Percentiles rank a stretch among this genome's conserved stretches.
phyloP scores from a whole-genome alignment of 371 early-diverging fungal genomes.

The Mucor circinelloides region DNA sequence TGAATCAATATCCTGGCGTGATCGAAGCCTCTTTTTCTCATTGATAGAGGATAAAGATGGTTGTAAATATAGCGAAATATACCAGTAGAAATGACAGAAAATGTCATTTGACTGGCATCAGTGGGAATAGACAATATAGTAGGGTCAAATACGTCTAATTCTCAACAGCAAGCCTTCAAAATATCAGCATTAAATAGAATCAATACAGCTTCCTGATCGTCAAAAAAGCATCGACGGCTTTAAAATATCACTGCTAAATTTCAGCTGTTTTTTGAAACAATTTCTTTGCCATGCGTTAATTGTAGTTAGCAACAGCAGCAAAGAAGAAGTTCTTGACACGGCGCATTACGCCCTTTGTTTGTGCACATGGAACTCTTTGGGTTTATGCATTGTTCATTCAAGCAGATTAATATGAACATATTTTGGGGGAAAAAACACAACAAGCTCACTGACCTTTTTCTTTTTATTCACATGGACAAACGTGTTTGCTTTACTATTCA shows the following conservation, averaged over 20 bases:
- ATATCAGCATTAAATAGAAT: not conserved
- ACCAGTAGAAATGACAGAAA: not conserved
- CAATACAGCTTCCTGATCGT: not conserved
- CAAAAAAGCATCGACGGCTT: not conserved
- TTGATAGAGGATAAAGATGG: not conserved
- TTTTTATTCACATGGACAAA: conserved; percentile 6
- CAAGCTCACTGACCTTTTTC: not conserved
- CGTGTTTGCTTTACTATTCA: conserved; percentile 5
- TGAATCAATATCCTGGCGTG: not conserved
- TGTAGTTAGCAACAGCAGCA: not conserved
- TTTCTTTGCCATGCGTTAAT: not conserved
- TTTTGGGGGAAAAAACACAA: not conserved
- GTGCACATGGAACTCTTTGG: not conserved
- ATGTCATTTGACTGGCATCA: not conserved
- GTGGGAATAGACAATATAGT: not conserved
- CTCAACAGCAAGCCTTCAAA: not conserved
- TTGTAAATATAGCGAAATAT: not conserved
- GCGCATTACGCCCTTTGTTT: not conserved
- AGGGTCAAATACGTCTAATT: not conserved
- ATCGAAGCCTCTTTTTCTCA: not conserved
- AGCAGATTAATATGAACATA: not conserved
- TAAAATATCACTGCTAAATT: not conserved
- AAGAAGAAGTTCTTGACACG: not conserved
- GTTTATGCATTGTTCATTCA: not conserved
- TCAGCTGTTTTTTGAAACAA: not conserved